These are phyloP conservation scores for Pseudoscleropodium purum DNA, from an alignment of 225 moss, liverwort and hornwort species.

Conservation along the genomic window DNA sequence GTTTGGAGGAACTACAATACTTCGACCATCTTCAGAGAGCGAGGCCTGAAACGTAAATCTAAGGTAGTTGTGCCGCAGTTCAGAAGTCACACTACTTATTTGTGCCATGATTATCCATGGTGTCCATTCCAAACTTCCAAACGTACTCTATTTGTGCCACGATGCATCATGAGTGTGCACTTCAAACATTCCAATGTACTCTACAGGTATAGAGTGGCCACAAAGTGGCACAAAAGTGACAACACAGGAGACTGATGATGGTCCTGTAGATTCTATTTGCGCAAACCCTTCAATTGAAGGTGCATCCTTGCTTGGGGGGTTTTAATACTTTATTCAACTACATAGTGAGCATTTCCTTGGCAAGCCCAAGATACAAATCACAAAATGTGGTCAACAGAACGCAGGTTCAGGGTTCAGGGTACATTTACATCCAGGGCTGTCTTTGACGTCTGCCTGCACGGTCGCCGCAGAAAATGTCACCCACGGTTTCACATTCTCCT, in stretches of 20 bases:
- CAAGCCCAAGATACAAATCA: no score
- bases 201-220: background rate
- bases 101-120: background rate
- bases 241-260: background rate
- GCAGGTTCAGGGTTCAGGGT: no score
- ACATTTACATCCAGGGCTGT: conserved; percentile 30
- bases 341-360: background rate
- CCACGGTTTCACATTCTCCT: conserved; percentile 47
- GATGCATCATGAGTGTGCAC: background rate
- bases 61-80: background rate
- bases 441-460: conserved; percentile 10
- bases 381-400: background rate
- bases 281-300: background rate
- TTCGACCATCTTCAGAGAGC: background rate
- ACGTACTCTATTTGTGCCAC: background rate
- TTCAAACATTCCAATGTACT: background rate
- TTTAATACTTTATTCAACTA: no score
- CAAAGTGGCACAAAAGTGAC: background rate
- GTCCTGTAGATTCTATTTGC: background rate
- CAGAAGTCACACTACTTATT: background rate
- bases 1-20: background rate
- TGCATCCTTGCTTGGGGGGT: background rate
- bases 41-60: background rate
- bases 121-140: background rate
- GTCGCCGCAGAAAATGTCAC: background rate